These are phyloP conservation scores for Huiozyma naganishii DNA, from an alignment of 805 yeast genomes.

Conservation along the genomic window DNA sequence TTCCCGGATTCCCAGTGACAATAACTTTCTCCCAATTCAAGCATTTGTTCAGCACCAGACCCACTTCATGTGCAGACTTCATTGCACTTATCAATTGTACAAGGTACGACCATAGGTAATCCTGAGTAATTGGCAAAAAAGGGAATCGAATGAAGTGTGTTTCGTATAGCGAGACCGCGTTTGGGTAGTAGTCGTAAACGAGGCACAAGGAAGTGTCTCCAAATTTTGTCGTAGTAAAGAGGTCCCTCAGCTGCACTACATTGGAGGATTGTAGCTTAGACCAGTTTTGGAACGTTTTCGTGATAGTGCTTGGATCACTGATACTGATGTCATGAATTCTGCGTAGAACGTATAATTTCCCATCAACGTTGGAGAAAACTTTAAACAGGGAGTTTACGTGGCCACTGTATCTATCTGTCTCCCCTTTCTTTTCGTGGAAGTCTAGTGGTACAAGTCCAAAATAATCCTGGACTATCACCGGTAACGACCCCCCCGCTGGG, in stretches of 20 bases:
- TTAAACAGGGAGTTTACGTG: slow-evolving; percentile 59
- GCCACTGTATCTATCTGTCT: slow-evolving; percentile 34
- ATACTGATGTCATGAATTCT: slow-evolving; percentile 51
- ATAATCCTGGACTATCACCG: slow-evolving; percentile 71
- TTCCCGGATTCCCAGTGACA: slow-evolving; percentile 52
- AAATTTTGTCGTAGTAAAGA: slow-evolving; percentile 79
- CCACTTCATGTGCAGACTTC: slow-evolving; percentile 51
- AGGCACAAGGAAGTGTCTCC: slow-evolving; percentile 68
- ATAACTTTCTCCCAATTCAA: slow-evolving; percentile 55
- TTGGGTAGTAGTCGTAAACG: slow-evolving; percentile 79
- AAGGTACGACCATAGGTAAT: slow-evolving; percentile 62
- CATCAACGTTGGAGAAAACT: slow-evolving; percentile 70
- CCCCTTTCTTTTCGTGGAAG: slow-evolving; percentile 29
- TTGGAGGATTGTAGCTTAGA: slow-evolving; percentile 38
- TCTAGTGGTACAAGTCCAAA: slow-evolving; percentile 83
- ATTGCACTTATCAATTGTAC: slow-evolving; percentile 67
- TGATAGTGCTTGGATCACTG: slow-evolving; percentile 48
- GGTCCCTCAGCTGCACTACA: slow-evolving; percentile 60
- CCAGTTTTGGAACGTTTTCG: slow-evolving; percentile 55
- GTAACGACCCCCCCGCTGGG: slow-evolving; percentile 35
- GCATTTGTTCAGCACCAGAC: slow-evolving; percentile 46
- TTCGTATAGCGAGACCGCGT: slow-evolving; percentile 59
- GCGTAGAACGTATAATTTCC: slow-evolving; percentile 64
- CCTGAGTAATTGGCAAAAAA: slow-evolving; percentile 39
- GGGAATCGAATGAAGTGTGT: slow-evolving; percentile 41